phyloP scores from a whole-genome alignment of 164 flowering plant species.

The Aristolochia californica region DNA sequence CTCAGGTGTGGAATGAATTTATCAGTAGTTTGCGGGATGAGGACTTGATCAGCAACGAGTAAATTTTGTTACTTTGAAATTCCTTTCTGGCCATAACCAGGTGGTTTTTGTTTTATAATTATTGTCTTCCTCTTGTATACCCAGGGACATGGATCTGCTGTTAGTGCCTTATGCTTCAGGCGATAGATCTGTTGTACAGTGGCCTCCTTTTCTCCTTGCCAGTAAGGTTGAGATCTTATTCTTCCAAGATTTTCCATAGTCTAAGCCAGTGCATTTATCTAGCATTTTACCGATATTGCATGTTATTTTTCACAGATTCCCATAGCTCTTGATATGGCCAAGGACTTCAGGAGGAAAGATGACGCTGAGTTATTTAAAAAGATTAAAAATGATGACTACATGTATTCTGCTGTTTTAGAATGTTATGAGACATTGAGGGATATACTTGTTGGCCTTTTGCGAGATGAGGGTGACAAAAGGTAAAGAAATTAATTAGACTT shows the following conservation, averaged over 20 bases:
- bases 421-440: slow-evolving; percentile 75
- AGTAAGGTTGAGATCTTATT: slow-evolving; percentile 51
- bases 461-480: slow-evolving; percentile 46
- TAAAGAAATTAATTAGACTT: slow-evolving; percentile 22
- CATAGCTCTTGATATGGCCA: slow-evolving; percentile 96
- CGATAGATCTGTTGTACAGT: slow-evolving; percentile 66
- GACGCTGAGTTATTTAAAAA: slow-evolving; percentile 69
- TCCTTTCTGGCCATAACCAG: background rate
- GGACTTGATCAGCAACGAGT: slow-evolving; percentile 80
- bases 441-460: slow-evolving; percentile 43
- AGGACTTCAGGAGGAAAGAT: slow-evolving; percentile 64
- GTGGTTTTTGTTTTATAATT: slow-evolving; percentile 1
- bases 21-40: slow-evolving; percentile 65
- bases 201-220: slow-evolving; percentile 97
- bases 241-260: background rate
- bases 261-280: background rate
- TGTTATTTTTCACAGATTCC: slow-evolving; percentile 53
- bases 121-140: slow-evolving; percentile 8
- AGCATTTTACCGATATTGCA: background rate
- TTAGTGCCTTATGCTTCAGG: slow-evolving; percentile 69
- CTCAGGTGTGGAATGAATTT: slow-evolving; percentile 92
- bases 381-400: slow-evolving; percentile 61
- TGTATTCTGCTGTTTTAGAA: slow-evolving; percentile 83
- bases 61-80: slow-evolving; percentile 8
- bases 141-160: slow-evolving; percentile 76